Evolutionary conservation across 1,139 yeast genomes (phyloP), one percentile per base, ranked within the genome.

Genomic region (Hanseniaspora uvarum): DNA sequence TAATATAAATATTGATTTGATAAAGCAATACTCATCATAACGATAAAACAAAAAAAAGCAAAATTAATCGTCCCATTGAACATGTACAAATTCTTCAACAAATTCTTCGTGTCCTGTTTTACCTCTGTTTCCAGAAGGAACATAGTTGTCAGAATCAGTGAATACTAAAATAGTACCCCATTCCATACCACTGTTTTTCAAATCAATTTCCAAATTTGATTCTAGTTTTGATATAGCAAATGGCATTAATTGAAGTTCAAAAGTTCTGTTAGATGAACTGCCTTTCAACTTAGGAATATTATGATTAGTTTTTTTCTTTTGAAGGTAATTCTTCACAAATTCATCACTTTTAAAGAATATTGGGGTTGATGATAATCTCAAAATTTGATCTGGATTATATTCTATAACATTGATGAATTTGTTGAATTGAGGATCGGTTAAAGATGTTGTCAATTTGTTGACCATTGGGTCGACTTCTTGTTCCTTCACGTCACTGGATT

Each of bases 81-180:
- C 95, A 30, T 92, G 96, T 59, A 86, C 85, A 83, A 84, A 86
- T 67, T 92, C 98, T 64, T 86, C 88, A 1, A 83, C 77, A 62
- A 50, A 50, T 10, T 33, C 24, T 23, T 39, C 40, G 18, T 92
- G 92, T 0, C 86, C 96, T 21, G 87, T 92, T 45, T 80, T 78
- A 56, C 80, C 72, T 2, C 70, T 75, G 59, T 83, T 84, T 26
- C 75, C 65, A 48, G 73, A 66, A 56, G 94, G 87, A 14, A 79
- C 70, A 58, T 70, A 76, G 65, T 92, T 96, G 58, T 82, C 84
- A 4, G 70, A 69, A 61, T 88, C 94, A 0, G 96, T 86, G 44
- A 84, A 87, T 3, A 89, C 85, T 36, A 87, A 72, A 38, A 92
- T 85, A 0, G 97, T 86, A 1, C 97, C 97, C 98, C 98, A 92